A percentile compares a stretch with the other conserved stretches of the same genome.
Evolutionary conservation across 495 filamentous ascomycete genomes (phyloP).

Genomic region (Bacidia rubella): DNA sequence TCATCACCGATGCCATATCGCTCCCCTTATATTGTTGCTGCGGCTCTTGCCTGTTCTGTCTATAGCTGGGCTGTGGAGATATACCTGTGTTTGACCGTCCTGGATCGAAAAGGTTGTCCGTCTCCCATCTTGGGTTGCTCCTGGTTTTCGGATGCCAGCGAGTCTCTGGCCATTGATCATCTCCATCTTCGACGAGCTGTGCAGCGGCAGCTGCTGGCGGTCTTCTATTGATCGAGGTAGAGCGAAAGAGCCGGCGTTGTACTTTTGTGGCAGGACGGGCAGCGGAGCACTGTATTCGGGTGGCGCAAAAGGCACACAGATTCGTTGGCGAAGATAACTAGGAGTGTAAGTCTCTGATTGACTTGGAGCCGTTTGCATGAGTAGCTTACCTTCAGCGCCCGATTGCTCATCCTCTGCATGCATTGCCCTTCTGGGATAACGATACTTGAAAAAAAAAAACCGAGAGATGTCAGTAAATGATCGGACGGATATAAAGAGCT

Average conservation of each 20-base stretch:
- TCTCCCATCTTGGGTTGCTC: not conserved
- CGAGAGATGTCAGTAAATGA: too few relatives aligned
- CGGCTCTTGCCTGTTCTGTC: not conserved
- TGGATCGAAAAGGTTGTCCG: not conserved
- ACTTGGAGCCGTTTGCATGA: not conserved
- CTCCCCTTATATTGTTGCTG: not conserved
- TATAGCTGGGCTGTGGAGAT: not conserved
- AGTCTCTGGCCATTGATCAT: not conserved
- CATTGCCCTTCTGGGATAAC: too few relatives aligned
- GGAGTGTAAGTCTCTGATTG: not conserved
- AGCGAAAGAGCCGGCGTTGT: conserved; percentile 11
- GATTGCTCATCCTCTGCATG: not conserved
- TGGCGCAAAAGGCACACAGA: conserved; percentile 18
- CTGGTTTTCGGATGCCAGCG: not conserved
- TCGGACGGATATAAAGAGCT: too few relatives aligned
- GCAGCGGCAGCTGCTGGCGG: conserved; percentile 10
- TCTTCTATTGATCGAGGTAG: not conserved
- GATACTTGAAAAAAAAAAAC: too few relatives aligned
- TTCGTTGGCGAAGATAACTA: conserved; percentile 7
- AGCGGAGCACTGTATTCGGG: conserved; percentile 10
- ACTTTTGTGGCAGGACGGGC: not conserved
- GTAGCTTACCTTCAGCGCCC: not conserved
- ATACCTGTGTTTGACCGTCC: not conserved
- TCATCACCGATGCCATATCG: not conserved
- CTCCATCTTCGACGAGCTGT: not conserved